Percentiles rank a stretch among this genome's conserved stretches.
Evolutionary conservation across 441 rosid species (phyloP).

Genomic region (Lepidium campestre): DNA sequence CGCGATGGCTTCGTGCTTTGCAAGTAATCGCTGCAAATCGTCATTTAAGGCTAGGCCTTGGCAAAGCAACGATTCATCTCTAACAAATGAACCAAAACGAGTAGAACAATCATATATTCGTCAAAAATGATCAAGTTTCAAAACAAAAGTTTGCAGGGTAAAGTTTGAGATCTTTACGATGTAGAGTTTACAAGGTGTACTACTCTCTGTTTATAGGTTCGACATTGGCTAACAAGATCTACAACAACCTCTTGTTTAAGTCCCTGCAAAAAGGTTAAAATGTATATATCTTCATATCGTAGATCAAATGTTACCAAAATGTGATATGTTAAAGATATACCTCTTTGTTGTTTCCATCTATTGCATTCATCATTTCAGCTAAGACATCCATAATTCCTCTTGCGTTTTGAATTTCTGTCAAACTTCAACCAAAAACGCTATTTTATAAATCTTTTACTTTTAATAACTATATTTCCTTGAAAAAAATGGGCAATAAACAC

Average conservation of each 20-base stretch:
- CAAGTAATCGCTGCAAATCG: slow-evolving; percentile 87
- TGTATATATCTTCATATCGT: neutral
- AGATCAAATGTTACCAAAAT: neutral
- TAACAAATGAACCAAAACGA: slow-evolving; percentile 21
- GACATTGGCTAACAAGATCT: slow-evolving; percentile 94
- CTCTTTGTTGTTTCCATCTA: slow-evolving; percentile 84
- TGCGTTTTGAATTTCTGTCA: slow-evolving; percentile 97
- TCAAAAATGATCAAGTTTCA: neutral
- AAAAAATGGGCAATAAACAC: slow-evolving; percentile 28
- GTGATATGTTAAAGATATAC: slow-evolving; percentile 28
- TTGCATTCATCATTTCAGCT: slow-evolving; percentile 87
- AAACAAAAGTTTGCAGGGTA: neutral
- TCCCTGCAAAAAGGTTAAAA: slow-evolving; percentile 47
- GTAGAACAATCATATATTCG: neutral
- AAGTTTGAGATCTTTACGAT: slow-evolving; percentile 44
- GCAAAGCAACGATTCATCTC: slow-evolving; percentile 90
- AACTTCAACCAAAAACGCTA: slow-evolving; percentile 34
- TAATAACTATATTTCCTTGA: neutral
- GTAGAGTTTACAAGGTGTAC: slow-evolving; percentile 99
- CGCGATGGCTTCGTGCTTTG: slow-evolving; percentile 78
- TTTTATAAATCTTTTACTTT: neutral
- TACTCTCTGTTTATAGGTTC: slow-evolving; percentile 91
- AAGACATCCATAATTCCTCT: slow-evolving; percentile 96
- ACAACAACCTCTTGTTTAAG: slow-evolving; percentile 91
- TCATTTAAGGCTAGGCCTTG: slow-evolving; percentile 92